Evolutionary conservation across 768 basidiomycete species (phyloP), one percentile per base, ranked within the genome.

Genomic region (Cyclocybe cylindracea): DNA sequence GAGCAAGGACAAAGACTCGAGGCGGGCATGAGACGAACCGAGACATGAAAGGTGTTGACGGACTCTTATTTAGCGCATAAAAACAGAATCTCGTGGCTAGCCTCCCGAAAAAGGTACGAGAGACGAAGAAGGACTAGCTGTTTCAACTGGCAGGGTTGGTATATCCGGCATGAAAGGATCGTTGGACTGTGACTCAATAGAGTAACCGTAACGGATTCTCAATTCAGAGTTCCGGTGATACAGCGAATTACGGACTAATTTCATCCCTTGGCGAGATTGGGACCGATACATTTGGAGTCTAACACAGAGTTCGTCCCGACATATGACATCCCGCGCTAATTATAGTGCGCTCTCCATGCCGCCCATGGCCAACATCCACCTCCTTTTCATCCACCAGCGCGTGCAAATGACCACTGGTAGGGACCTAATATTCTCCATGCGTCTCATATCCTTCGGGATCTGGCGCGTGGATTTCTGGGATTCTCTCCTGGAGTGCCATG

Each of bases 121-220:
- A 51, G 62, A 67, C 64, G 65, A 72, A 70, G 62, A 64, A 68
- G 69, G 62, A 50, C 59, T 66, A 67, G 61, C 59, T 54, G 59
- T 51, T 59, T 65, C 65, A 56, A 65, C 54, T 63, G 65, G 67
- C 65, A 70, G 67, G 66, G 67, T 66, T 70, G 70, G 65, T 64
- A 60, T 66, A 69, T 67, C 68, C 72, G 70, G 64, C 48, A 59
- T 58, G 62, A 62, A 69, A 68, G 65, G 67, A 71, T 66, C 65
- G 58, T 60, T 59, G 53, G 56, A 54, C 51, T 61, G 61, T 64
- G 60, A 66, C 64, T 56, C 61, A 63, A 68, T 67, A 65, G 57
- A 62, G 59, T 66, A 64, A 64, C 67, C 65, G 66, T 55, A 63
- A 65, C 61, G 52, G 52, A 57, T 54, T 54, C 57, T 59, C 57